Base-by-base conservation (phyloP, 2,329 filamentous ascomycete species). In the Orbilia oligospora region DNA sequence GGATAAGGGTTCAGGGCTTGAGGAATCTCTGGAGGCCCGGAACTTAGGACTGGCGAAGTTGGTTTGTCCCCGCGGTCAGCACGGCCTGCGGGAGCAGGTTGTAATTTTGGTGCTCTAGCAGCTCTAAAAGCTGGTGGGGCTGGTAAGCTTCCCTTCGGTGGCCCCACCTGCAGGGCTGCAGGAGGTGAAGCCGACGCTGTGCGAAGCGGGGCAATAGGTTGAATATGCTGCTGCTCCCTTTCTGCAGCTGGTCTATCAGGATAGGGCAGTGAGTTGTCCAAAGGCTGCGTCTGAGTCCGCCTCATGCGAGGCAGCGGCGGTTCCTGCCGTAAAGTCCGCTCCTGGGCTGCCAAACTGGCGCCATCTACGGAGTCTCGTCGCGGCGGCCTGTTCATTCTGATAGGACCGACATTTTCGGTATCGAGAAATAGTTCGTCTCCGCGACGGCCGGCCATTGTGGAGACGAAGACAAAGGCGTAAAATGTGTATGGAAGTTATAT, bases 1-100 rank as follows among this genome's bases (percentile, higher is more conserved):
- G 86, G 86, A 81, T 87, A 88, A 36, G 81, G 81, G 38, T 81
- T 82, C 22, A 80, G 14, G 22, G 61, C 24, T 20, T 48, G 16
- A 12, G 65, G 10, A 38, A 51, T 24, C 30, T 80, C 80, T 33
- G 76, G 61, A 80, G 76, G 82, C 82, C 66, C 80, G 82, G 66
- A 81, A 75, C 41, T 76, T 22, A 33, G 65, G n/a, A 33, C n/a
- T 16, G 51, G 69, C 10, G 69, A 73, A 46, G 81, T 82, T 46
- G 64, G 80, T 68, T 81, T 67, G 65, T 77, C 64, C 3, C 44
- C 48, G 5, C 72, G 69, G 63, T 72, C 71, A 27, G 63, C 75
- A 24, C 72, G 65, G 49, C 75, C 65, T 56, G 14, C 78, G 70
- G 55, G 80, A 56, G 80, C 69, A 41, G 80, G 69, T 30, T 80